Base-by-base conservation (phyloP, 1,284 basidiomycete species). In the Stygiomarasmius scandens region DNA sequence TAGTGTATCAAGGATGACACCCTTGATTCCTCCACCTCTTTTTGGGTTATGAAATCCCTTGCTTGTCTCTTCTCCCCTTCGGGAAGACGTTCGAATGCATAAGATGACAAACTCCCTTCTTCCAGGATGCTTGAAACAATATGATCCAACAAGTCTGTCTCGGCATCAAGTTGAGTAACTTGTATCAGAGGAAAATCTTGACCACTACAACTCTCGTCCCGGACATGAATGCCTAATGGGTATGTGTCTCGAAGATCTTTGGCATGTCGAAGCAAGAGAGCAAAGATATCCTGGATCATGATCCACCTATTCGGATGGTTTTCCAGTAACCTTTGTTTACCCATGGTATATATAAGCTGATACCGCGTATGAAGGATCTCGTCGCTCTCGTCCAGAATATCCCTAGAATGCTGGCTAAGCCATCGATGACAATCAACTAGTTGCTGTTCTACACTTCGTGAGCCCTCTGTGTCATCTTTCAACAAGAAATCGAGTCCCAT, bases 241-340 rank as follows among this genome's bases (percentile, higher is more conserved):
- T 61, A 66, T 3, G 22, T 9, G 2, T 41, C 4, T 45, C 56
- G 58, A 22, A 69, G 48, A 6, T 43, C 9, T 1, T 34, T 20
- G 11, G 63, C 59, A 58, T 69, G 64, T 11, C 54, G 56, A 14
- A 51, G 49, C 2, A 65, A 62, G 14, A 67, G 62, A 23, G 62
- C 54, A 4, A 83, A 66, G 1, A 82, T 52, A n/a, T 79, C 67
- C 56, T 83, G 75, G 0, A 71, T 70, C 1, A 67, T 77, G 0
- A 58, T 64, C 82, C 83, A 84, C 46, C 83, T 75, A 51, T 79
- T 67, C 0, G 81, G 79, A 38, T 72, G 71, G 27, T 73, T 73
- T 36, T 83, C 76, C 14, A 82, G 57, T 1, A 73, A 65, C 27
- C 55, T 56, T 48, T 79, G 77, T 3, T 64, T 47, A 16, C 78